Evolutionary conservation across 1,139 yeast genomes (phyloP).

Genomic region (Candida mesenterica): DNA sequence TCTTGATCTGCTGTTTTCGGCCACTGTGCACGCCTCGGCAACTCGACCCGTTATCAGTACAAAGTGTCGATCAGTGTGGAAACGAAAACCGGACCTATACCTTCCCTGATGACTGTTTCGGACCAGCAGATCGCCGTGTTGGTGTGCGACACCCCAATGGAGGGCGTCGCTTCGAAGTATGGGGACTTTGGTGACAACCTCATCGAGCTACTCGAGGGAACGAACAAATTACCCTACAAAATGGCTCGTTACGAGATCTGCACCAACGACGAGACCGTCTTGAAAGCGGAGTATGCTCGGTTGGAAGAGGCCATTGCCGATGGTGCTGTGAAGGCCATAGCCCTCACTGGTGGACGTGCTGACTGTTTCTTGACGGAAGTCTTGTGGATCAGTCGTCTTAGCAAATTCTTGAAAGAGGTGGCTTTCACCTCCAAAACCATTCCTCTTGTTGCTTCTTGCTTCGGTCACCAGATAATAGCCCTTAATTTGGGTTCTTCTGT

Average conservation of each 20-base stretch:
- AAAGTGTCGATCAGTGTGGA: no score
- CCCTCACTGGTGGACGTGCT: conserved; percentile 65
- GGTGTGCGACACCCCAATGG: conserved; percentile 45
- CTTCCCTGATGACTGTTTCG: conserved; percentile 12
- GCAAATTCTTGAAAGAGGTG: conserved; percentile 36
- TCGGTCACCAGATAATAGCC: conserved; percentile 81
- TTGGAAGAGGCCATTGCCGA: conserved; percentile 22
- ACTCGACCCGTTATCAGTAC: no score
- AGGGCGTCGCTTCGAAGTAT: conserved; percentile 25
- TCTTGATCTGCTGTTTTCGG: no score
- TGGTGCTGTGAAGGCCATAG: conserved; percentile 42
- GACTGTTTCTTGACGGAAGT: conserved; percentile 53
- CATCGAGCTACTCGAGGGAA: conserved; percentile 23
- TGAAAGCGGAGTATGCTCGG: background rate
- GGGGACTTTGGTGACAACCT: conserved; percentile 59
- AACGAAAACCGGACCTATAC: no score
- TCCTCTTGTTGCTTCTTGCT: conserved; percentile 70
- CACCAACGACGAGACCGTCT: conserved; percentile 6
- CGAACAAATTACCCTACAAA: background rate
- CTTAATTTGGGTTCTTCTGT: conserved; percentile 63
- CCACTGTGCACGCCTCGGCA: no score
- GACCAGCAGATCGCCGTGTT: conserved; percentile 42
- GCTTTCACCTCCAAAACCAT: conserved; percentile 23
- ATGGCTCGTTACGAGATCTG: conserved; percentile 5
- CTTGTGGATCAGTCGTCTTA: conserved; percentile 53